These are phyloP conservation scores for Tuber microsphaerosporum DNA, from an alignment of 495 filamentous ascomycete genomes.

Conservation along the genomic window DNA sequence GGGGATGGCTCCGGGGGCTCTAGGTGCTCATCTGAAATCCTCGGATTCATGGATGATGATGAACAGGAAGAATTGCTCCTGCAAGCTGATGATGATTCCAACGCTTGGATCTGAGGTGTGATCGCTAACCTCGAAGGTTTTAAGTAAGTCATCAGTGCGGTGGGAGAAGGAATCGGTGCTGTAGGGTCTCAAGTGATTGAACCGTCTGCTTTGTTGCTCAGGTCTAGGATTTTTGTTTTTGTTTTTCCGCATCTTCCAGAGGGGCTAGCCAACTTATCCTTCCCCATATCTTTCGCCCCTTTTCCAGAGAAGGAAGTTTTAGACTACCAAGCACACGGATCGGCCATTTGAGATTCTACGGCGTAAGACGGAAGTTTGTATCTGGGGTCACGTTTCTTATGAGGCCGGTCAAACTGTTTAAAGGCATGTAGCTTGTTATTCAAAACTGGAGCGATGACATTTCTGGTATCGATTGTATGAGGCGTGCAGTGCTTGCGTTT, in stretches of 20 bases:
- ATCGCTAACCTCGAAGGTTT: not conserved
- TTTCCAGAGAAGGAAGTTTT: not conserved
- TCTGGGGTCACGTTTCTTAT: not conserved
- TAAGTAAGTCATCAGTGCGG: not conserved
- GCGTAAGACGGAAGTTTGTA: not conserved
- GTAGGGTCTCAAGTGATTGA: not conserved
- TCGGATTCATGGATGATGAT: constrained; percentile 5
- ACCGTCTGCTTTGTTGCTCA: not conserved
- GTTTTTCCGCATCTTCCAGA: not conserved
- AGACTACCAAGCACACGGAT: not conserved
- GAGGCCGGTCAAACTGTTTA: not conserved
- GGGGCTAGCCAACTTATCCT: not conserved
- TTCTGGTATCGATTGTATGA: not conserved
- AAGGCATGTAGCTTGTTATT: not conserved
- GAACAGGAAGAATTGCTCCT: not conserved
- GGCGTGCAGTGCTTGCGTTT: not conserved
- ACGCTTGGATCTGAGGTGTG: not conserved
- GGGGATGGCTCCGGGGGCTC: not conserved
- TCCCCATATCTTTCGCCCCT: not conserved
- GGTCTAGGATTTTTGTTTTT: not conserved
- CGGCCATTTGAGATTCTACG: not conserved
- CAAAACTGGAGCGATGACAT: not conserved
- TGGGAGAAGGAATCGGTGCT: not conserved
- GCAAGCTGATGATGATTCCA: not conserved
- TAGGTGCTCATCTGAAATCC: not conserved